Evolutionary conservation across 805 yeast genomes (phyloP).

Genomic region (Metahyphopichia silvanorum): DNA sequence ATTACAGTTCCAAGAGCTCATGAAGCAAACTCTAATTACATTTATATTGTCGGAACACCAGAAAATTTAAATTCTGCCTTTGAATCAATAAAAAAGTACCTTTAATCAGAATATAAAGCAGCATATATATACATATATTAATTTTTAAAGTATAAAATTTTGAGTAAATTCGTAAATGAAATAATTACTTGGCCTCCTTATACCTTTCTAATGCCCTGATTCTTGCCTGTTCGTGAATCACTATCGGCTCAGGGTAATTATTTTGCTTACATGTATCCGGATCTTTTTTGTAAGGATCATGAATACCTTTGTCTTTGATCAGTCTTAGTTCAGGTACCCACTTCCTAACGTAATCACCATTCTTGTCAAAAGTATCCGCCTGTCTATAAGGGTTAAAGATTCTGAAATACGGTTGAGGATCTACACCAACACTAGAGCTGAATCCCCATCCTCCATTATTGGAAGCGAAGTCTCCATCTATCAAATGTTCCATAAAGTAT

Average conservation of each 20-base stretch:
- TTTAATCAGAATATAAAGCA: neutral
- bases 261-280: slow-evolving; percentile 22
- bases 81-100: slow-evolving; percentile 9
- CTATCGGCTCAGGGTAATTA: slow-evolving; percentile 44
- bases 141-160: no score
- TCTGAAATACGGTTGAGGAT: slow-evolving; percentile 56
- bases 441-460: slow-evolving; percentile 62
- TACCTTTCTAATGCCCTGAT: slow-evolving; percentile 41
- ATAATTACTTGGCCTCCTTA: slow-evolving; percentile 25
- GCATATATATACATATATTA: no score
- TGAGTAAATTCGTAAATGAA: no score
- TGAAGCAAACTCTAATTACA: slow-evolving; percentile 50
- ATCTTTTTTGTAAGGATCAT: slow-evolving; percentile 28
- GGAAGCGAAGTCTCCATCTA: slow-evolving; percentile 53
- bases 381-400: slow-evolving; percentile 53
- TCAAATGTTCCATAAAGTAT: slow-evolving; percentile 45
- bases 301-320: slow-evolving; percentile 25
- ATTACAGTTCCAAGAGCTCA: slow-evolving; percentile 61
- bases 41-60: slow-evolving; percentile 58
- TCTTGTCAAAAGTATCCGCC: slow-evolving; percentile 45
- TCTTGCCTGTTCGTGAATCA: slow-evolving; percentile 38
- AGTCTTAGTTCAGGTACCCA: slow-evolving; percentile 49
- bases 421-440: slow-evolving; percentile 49
- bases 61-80: slow-evolving; percentile 43
- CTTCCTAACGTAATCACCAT: slow-evolving; percentile 42